These are phyloP conservation scores for Lignosus rhinocerotis DNA, from an alignment of 1,284 basidiomycete species.

Conservation along the genomic window DNA sequence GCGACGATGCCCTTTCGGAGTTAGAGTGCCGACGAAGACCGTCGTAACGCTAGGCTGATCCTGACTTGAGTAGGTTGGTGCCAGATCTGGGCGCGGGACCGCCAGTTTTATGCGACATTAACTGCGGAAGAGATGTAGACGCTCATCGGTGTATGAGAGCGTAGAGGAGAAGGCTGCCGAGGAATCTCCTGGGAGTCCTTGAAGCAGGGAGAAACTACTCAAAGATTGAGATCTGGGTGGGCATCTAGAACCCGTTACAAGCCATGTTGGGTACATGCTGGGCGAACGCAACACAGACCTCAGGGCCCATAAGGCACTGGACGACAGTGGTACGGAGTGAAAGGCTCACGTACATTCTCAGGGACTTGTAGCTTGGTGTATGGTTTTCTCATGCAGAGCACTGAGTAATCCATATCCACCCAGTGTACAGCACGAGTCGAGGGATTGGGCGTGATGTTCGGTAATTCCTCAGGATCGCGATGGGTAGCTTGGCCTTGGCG, in stretches of 20 bases:
- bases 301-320: not conserved
- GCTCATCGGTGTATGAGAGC: not conserved
- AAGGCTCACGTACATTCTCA: not conserved
- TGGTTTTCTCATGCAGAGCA: not conserved
- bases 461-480: not conserved
- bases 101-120: conserved; percentile 20
- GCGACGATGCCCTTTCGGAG: conserved; percentile 2
- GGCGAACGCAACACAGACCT: not conserved
- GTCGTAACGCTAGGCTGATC: conserved; percentile 5
- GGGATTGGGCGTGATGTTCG: not conserved
- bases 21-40: conserved; percentile 5
- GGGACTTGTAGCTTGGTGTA: not conserved
- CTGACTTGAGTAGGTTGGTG: not conserved
- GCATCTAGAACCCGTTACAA: not conserved
- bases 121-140: conserved; percentile 8
- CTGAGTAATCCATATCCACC: not conserved
- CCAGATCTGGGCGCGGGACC: not conserved
- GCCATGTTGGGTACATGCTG: not conserved
- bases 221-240: not conserved
- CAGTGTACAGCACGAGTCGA: not conserved
- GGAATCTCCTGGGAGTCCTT: conserved; percentile 8
- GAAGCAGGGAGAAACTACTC: not conserved
- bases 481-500: conserved; percentile 1
- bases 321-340: not conserved
- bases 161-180: conserved; percentile 11